These are phyloP conservation scores for Paracamarosporium sp. DNA, from an alignment of 2,329 filamentous ascomycete genomes.

Conservation along the genomic window DNA sequence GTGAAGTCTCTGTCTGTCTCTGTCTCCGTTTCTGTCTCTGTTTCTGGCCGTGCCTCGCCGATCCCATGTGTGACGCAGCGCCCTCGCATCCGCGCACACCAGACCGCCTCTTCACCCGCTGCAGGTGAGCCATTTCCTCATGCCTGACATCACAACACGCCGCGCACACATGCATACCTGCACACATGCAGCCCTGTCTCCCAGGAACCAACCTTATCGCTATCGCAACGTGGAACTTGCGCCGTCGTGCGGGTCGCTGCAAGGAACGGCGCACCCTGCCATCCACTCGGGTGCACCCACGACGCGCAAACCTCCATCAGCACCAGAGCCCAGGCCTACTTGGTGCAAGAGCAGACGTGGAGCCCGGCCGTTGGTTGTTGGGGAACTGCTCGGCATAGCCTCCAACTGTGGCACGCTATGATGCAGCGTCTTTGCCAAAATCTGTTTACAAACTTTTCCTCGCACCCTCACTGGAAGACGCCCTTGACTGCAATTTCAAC, in stretches of 20 bases:
- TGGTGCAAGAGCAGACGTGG: neutral
- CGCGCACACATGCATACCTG: too few species aligned
- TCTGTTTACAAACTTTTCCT: neutral
- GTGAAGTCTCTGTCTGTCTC: too few species aligned
- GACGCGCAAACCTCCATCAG: neutral
- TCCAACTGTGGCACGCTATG: neutral
- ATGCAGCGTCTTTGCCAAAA: neutral
- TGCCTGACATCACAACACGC: neutral
- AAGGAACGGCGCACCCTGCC: neutral
- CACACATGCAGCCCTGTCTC: conserved; percentile 5
- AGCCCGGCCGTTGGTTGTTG: conserved; percentile 2
- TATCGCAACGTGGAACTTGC: conserved; percentile 1
- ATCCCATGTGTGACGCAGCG: neutral
- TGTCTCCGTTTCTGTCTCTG: too few species aligned
- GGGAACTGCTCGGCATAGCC: neutral
- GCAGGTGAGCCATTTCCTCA: conserved; percentile 13
- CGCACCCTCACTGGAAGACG: neutral
- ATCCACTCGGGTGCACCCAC: neutral
- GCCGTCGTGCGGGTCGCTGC: neutral
- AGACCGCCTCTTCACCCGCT: neutral
- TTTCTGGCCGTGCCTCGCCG: too few species aligned
- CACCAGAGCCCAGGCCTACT: neutral
- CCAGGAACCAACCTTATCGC: neutral
- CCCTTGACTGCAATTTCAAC: neutral
- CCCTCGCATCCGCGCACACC: neutral